A percentile compares a stretch with the other conserved stretches of the same genome.
phyloP scores from a whole-genome alignment of 305 asterid genomes.

The Fraxinus paxiana region DNA sequence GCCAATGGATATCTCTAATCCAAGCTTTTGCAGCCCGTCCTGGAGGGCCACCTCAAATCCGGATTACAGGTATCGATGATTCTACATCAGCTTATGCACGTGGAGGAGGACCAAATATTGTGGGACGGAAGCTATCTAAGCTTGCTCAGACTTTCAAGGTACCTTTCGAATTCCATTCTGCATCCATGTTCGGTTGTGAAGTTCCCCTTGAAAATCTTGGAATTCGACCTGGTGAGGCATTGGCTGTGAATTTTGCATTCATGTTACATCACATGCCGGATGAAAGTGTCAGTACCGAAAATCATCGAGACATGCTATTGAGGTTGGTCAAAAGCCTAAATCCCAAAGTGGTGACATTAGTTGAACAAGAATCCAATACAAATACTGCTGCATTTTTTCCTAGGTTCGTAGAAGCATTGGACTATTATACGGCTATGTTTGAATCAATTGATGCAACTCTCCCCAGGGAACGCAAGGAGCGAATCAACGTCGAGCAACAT shows the following conservation, averaged over 20 bases:
- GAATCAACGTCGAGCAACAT: conserved; percentile 80
- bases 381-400: conserved; percentile 85
- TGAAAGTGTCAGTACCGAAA: conserved; percentile 74
- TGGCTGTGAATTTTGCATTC: conserved; percentile 82
- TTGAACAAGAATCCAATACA: conserved; percentile 79
- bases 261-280: conserved; percentile 72
- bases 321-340: conserved; percentile 57
- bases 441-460: conserved; percentile 75
- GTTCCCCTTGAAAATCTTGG: conserved; percentile 36
- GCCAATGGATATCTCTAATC: conserved; percentile 76
- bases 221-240: conserved; percentile 52
- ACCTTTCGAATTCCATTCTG: conserved; percentile 65
- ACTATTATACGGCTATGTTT: conserved; percentile 72
- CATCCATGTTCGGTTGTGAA: conserved; percentile 38
- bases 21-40: conserved; percentile 81
- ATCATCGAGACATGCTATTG: conserved; percentile 62
- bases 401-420: conserved; percentile 65
- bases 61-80: conserved; percentile 80
- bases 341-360: conserved; percentile 81
- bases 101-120: conserved; percentile 67
- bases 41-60: conserved; percentile 80
- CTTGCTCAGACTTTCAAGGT: conserved; percentile 61
- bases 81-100: conserved; percentile 62
- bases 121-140: conserved; percentile 65
- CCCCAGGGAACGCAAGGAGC: conserved; percentile 56